Conservation (phyloP, 108 stramenopile species). For the Nitzschia inconspicua region DNA sequence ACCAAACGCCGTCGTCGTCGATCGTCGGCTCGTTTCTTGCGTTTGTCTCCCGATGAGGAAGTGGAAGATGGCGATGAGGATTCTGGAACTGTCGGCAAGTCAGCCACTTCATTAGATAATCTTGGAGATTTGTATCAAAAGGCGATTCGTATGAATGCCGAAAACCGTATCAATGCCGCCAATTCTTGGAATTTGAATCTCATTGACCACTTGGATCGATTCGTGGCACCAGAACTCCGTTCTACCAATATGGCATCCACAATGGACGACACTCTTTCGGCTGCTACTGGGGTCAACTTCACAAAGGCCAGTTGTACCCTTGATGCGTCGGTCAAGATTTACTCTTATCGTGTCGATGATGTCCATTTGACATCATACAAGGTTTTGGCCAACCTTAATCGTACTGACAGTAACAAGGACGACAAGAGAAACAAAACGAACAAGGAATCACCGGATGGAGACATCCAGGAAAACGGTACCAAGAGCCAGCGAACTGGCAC, state of each 20-base stretch:
- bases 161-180: slow-evolving; percentile 94
- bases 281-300: slow-evolving; percentile 81
- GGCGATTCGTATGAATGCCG: slow-evolving; percentile 91
- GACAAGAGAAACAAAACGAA: slow-evolving; percentile 10
- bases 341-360: slow-evolving; percentile 97
- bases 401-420: slow-evolving; percentile 56
- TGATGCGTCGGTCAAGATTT: slow-evolving; percentile 97
- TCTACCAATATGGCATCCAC: background rate
- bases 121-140: slow-evolving; percentile 83
- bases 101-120: slow-evolving; percentile 28
- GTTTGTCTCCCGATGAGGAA: slow-evolving; percentile 29
- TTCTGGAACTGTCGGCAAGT: background rate
- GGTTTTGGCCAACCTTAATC: slow-evolving; percentile 92
- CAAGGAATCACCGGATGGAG: slow-evolving; percentile 16
- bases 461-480: background rate
- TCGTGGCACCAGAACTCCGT: slow-evolving; percentile 40
- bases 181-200: slow-evolving; percentile 94
- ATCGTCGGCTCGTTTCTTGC: slow-evolving; percentile 75
- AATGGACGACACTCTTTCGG: slow-evolving; percentile 12
- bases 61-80: slow-evolving; percentile 27
- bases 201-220: slow-evolving; percentile 96
- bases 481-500: background rate
- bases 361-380: slow-evolving; percentile 90
- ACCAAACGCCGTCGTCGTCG: slow-evolving; percentile 58
- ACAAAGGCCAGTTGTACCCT: slow-evolving; percentile 95